These are phyloP conservation scores for Boletus eberwhitei DNA, from an alignment of 768 basidiomycete genomes.

Conservation along the genomic window DNA sequence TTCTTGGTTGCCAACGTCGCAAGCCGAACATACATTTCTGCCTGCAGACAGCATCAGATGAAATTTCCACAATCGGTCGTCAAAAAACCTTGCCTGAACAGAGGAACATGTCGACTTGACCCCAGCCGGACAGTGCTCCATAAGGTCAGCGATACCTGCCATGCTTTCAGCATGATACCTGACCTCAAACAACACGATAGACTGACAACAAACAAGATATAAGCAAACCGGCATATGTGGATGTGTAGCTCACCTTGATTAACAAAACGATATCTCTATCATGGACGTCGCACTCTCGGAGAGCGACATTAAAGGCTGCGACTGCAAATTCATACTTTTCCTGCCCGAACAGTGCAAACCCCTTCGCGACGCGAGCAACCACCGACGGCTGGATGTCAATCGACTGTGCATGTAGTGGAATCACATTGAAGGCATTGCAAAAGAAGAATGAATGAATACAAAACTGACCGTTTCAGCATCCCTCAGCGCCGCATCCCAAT, in stretches of 20 bases:
- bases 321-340: constrained; percentile 3
- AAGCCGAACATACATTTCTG: constrained; percentile 7
- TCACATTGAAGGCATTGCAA: not conserved
- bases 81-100: constrained; percentile 5
- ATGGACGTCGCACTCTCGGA: constrained; percentile 5
- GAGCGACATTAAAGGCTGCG: constrained; percentile 5
- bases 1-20: not conserved
- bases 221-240: not conserved
- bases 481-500: constrained; percentile 6
- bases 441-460: not conserved
- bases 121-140: constrained; percentile 1
- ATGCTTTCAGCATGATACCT: constrained; percentile 11
- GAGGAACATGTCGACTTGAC: not conserved
- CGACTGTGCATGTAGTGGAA: not conserved
- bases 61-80: not conserved
- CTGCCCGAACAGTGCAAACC: constrained; percentile 8
- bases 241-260: not conserved
- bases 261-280: constrained; percentile 3
- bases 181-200: constrained; percentile 6
- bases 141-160: constrained; percentile 4
- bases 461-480: constrained; percentile 9
- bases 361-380: constrained; percentile 5
- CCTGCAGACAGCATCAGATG: not conserved
- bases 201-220: not conserved
- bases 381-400: constrained; percentile 11